Percentiles rank a stretch among this genome's conserved stretches.
phyloP scores from a whole-genome alignment of 164 flowering plant species.

The Taxillus chinensis region DNA sequence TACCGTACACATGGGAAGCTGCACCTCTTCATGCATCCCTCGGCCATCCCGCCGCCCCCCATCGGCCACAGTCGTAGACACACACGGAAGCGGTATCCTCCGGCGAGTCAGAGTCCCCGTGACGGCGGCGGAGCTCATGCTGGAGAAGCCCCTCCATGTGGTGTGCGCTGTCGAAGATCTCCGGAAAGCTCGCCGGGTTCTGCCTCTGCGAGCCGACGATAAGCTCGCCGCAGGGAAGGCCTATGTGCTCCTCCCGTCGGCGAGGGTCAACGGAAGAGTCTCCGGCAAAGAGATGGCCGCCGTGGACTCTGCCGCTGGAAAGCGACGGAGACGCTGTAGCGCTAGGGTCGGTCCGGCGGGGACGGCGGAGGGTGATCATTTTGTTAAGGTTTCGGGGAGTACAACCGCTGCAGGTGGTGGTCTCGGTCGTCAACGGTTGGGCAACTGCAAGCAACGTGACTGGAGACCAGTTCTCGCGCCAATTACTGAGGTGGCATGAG shows the following conservation, averaged over 20 bases:
- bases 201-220: slow-evolving; percentile 39
- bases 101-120: slow-evolving; percentile 19
- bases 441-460: slow-evolving; percentile 1
- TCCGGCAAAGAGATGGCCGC: slow-evolving; percentile 24
- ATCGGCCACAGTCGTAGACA: slow-evolving; percentile 12
- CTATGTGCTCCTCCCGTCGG: slow-evolving; percentile 26
- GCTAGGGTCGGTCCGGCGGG: slow-evolving; percentile 8
- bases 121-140: slow-evolving; percentile 46
- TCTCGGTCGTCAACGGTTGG: slow-evolving; percentile 1
- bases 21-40: neutral
- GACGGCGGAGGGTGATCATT: neutral
- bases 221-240: slow-evolving; percentile 23
- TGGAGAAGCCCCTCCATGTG: slow-evolving; percentile 31
- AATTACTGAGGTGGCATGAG: slow-evolving; percentile 15
- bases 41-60: neutral
- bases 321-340: slow-evolving; percentile 1
- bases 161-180: slow-evolving; percentile 20
- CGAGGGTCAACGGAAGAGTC: slow-evolving; percentile 18
- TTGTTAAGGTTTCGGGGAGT: neutral
- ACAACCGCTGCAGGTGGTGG: slow-evolving; percentile 1
- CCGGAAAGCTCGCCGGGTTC: slow-evolving; percentile 13
- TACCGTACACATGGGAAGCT: slow-evolving; percentile 18
- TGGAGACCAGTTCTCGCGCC: slow-evolving; percentile 35
- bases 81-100: slow-evolving; percentile 17
- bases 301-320: slow-evolving; percentile 9